Conservation (phyloP, 192 early-diverging fungal genomes). For the Chytriomyces sp. region DNA sequence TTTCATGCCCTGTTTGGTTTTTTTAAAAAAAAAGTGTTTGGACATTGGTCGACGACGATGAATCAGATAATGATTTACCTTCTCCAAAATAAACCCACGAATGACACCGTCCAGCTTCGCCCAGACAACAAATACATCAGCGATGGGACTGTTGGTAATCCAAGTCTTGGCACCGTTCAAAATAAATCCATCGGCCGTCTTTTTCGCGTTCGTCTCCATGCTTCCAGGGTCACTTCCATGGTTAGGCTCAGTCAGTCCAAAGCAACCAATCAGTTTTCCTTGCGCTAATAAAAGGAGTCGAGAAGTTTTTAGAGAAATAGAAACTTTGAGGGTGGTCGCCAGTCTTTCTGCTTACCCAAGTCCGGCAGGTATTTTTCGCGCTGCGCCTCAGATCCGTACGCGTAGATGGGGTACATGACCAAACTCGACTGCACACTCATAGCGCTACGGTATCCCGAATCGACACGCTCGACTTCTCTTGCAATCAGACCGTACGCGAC, state of each 20-base stretch:
- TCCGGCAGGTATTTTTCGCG: slow-evolving; percentile 89
- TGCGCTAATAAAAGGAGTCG: slow-evolving; percentile 58
- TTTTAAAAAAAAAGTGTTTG: slow-evolving; percentile 7
- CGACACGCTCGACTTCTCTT: slow-evolving; percentile 94
- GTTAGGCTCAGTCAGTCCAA: slow-evolving; percentile 98
- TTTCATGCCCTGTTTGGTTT: slow-evolving; percentile 72
- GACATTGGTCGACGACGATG: background rate
- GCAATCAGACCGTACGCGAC: slow-evolving; percentile 97
- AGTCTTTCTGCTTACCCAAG: slow-evolving; percentile 59
- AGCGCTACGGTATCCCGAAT: slow-evolving; percentile 95
- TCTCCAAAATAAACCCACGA: slow-evolving; percentile 93
- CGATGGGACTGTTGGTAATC: slow-evolving; percentile 99
- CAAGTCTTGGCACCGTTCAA: slow-evolving; percentile 95
- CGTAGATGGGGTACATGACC: slow-evolving; percentile 98
- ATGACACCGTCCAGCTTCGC: slow-evolving; percentile 87
- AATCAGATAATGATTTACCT: slow-evolving; percentile 46
- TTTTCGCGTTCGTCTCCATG: slow-evolving; percentile 90
- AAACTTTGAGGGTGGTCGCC: background rate
- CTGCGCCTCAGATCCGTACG: slow-evolving; percentile 87
- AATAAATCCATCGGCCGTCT: slow-evolving; percentile 71
- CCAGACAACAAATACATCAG: slow-evolving; percentile 97
- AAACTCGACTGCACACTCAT: slow-evolving; percentile 99
- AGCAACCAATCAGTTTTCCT: slow-evolving; percentile 87
- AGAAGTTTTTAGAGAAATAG: background rate
- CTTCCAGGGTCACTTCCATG: slow-evolving; percentile 92